phyloP scores from a whole-genome alignment of 345 rosid species.

The Lumnitzera racemosa region DNA sequence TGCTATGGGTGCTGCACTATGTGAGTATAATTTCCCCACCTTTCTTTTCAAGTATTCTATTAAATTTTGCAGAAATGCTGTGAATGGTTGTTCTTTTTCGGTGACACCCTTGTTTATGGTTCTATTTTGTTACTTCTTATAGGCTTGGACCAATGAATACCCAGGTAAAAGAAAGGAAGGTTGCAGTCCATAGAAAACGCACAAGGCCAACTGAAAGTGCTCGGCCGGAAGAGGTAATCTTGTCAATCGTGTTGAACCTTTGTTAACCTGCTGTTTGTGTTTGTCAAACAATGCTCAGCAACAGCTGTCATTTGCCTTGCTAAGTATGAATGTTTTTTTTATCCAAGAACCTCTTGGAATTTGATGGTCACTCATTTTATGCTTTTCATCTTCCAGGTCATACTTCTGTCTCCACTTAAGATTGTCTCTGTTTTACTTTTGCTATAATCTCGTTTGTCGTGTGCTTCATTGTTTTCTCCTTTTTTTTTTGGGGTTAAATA shows the following conservation, averaged over 20 bases:
- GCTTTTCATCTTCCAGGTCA: too few relatives aligned
- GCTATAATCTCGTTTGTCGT: too few relatives aligned
- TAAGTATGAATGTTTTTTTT: too few relatives aligned
- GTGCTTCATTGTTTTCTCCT: too few relatives aligned
- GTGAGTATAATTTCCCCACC: constrained; percentile 35
- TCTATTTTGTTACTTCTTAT: constrained; percentile 8
- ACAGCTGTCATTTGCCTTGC: too few relatives aligned
- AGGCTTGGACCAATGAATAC: constrained; percentile 94
- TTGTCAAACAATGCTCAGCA: too few relatives aligned
- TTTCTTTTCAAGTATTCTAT: not conserved
- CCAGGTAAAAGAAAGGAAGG: constrained; percentile 63
- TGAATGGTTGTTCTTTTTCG: not conserved
- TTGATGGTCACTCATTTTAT: too few relatives aligned
- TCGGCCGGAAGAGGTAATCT: constrained; percentile 69
- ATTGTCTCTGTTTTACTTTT: too few relatives aligned
- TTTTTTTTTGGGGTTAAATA: too few relatives aligned
- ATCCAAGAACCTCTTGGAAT: too few relatives aligned
- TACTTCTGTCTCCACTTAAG: too few relatives aligned
- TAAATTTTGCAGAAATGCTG: not conserved
- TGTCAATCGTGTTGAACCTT: not conserved
- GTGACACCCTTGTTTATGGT: not conserved
- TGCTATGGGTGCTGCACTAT: constrained; percentile 64
- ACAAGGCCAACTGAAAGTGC: constrained; percentile 44
- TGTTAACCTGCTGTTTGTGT: too few relatives aligned
- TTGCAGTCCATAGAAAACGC: constrained; percentile 32